Percentiles rank a stretch among this genome's conserved stretches.
Conservation (phyloP, 305 asterid species). For the Fraxinus dipetala region DNA sequence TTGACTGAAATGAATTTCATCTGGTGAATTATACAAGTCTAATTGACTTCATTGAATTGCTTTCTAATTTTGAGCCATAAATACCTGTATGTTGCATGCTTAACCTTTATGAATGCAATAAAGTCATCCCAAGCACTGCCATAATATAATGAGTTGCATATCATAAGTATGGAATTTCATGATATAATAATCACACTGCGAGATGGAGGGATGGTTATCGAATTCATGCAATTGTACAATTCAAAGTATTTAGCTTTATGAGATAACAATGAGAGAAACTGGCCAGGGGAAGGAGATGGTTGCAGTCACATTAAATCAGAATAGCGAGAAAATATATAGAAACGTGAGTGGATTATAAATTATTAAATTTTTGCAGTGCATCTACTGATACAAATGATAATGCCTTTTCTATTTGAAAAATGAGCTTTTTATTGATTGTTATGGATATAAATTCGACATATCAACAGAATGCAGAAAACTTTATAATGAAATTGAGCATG, state of each 20-base stretch:
- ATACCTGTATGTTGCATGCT: background rate
- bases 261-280: conserved; percentile 2
- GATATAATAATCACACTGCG: background rate
- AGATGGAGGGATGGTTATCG: conserved; percentile 13
- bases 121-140: background rate
- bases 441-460: conserved; percentile 5
- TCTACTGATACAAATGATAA: conserved; percentile 5
- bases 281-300: background rate
- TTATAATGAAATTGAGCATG: conserved; percentile 13
- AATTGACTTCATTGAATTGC: background rate
- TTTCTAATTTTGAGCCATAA: conserved; percentile 14
- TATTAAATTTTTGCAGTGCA: background rate
- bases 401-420: background rate
- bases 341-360: background rate
- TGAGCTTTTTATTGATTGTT: conserved; percentile 5
- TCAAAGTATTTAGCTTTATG: background rate
- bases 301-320: background rate
- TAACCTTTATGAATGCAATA: conserved; percentile 11
- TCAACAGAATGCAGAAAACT: conserved; percentile 12
- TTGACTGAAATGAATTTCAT: conserved; percentile 6
- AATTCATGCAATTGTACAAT: background rate
- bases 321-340: background rate
- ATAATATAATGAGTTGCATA: background rate
- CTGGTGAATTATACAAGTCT: conserved; percentile 4
- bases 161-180: background rate